Evolutionary conservation across 1,284 basidiomycete genomes (phyloP), one percentile per base, ranked within the genome.

Genomic region (Cutaneotrichosporon mucoides): DNA sequence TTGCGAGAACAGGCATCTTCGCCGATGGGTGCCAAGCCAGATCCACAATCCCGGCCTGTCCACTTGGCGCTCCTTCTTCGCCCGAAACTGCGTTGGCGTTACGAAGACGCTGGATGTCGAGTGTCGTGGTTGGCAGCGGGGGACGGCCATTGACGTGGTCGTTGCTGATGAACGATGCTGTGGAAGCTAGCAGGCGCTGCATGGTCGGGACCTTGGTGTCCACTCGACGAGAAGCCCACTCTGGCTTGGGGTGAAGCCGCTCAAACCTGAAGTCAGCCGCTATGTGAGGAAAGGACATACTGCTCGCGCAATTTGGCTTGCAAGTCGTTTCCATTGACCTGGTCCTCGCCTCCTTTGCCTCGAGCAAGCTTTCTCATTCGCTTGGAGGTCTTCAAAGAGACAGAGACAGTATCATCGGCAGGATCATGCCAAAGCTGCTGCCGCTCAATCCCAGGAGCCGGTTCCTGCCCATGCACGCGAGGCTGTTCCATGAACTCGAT

Each of bases 221-320:
- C 0, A 64, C 60, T 8, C 73, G 62, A 4, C 64, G 61, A 12
- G 64, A 65, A 1, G 92, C 91, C 95, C 95, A 99, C 33, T 84
- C 81, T 0, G 95, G 95, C 41, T 89, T 85, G 0, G 95, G 93
- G 65, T 98, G 89, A 59, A 96, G 85, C 59, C 86, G 86, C 70
- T 94, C 88, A 75, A 87, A 84, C 61, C 82, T 82, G 40, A 34
- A 35, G 49, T 61, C 34, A 56, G 38, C 37, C 15, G 24, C 24
- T 24, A 24, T 24, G 24, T 24, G 36, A 56, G 34, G 15, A 5
- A 46, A 53, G 15, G 24, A 12, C 40, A 1, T 60, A 96, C 80
- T 98, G 91, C 49, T 87, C 82, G 36, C 94, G 83, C 42, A 99
- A 79, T 42, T 90, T 84, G 34, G 83, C 81, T 77, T 98, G 92